Percentiles rank a stretch among this genome's conserved stretches.
phyloP scores from a whole-genome alignment of 139 green algal genomes.

The Desmodesmus armatus region DNA sequence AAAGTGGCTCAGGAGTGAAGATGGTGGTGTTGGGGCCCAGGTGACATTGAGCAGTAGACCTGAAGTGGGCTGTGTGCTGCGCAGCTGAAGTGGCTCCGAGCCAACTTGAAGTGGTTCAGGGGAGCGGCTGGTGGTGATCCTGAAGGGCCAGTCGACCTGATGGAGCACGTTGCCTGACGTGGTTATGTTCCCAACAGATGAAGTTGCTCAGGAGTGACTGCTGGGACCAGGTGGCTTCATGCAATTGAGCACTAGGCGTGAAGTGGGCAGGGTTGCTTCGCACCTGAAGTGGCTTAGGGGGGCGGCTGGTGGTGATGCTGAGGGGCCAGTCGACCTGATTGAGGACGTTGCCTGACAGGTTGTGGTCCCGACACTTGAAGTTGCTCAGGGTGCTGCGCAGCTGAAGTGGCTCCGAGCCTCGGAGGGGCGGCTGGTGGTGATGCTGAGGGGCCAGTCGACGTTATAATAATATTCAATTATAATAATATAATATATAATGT shows the following conservation, averaged over 20 bases:
- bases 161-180: neutral
- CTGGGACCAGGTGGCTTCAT: no score
- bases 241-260: neutral
- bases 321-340: neutral
- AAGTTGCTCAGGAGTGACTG: neutral
- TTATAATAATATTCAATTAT: no score
- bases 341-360: neutral
- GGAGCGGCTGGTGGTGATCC: neutral
- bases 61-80: no score
- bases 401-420: neutral
- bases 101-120: constrained; percentile 28
- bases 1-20: neutral
- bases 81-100: neutral
- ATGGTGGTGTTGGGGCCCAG: neutral
- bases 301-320: neutral
- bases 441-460: neutral
- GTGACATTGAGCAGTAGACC: neutral
- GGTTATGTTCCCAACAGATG: neutral
- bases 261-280: constrained; percentile 18
- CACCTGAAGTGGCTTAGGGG: constrained; percentile 43
- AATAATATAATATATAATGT: no score
- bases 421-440: neutral
- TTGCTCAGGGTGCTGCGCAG: neutral
- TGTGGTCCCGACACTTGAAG: neutral
- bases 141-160: neutral